These are phyloP conservation scores for Halteria grandinella DNA, from an alignment of 73 alveolate species.

Conservation along the genomic window DNA sequence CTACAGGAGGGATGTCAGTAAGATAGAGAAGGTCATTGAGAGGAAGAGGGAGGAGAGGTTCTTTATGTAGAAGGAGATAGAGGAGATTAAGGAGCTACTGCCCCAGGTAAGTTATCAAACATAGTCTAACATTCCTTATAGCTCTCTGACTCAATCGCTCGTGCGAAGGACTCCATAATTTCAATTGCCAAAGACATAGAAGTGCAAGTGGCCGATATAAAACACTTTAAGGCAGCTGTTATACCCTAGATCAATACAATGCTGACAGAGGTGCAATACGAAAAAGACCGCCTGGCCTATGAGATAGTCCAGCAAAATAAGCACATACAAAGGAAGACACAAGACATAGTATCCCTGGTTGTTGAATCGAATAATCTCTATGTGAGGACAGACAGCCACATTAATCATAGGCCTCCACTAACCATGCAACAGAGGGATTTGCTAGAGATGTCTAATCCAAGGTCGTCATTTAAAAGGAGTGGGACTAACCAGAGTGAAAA, in stretches of 20 bases:
- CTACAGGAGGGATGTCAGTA: neutral
- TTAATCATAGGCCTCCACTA: neutral
- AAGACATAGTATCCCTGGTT: neutral
- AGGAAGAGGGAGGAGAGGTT: constrained; percentile 18
- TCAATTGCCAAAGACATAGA: neutral
- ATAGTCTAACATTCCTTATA: neutral
- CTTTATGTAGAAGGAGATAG: constrained; percentile 15
- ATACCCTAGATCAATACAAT: neutral
- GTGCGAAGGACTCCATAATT: neutral
- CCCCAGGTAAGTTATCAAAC: neutral
- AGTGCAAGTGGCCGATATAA: neutral
- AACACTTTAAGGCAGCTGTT: neutral
- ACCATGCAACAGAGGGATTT: too few species aligned
- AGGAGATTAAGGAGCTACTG: neutral
- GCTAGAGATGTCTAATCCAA: too few species aligned
- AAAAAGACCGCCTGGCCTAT: constrained; percentile 2
- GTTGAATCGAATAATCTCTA: constrained; percentile 4
- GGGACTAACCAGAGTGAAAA: too few species aligned
- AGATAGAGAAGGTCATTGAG: constrained; percentile 3
- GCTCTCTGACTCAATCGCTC: neutral
- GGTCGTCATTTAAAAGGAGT: too few species aligned
- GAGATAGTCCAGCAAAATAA: constrained; percentile 23
- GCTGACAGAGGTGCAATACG: constrained; percentile 1
- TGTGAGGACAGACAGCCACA: constrained; percentile 11
- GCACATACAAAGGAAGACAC: neutral